Percentiles rank a stretch among this genome's conserved stretches.
Conservation (phyloP, 1,284 basidiomycete species). For the Mycena citricolor region DNA sequence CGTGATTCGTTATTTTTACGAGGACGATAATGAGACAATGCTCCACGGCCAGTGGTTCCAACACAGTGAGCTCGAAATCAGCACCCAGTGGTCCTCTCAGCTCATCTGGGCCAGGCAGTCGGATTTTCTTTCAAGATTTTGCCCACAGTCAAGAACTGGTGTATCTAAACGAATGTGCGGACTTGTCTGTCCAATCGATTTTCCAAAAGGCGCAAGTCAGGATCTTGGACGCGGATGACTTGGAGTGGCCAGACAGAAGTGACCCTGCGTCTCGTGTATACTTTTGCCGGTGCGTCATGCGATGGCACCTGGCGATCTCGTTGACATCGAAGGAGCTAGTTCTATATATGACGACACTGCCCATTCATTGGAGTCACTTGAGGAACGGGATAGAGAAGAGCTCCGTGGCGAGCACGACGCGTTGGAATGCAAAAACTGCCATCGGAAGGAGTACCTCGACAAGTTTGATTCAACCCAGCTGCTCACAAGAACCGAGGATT, state of each 20-base stretch:
- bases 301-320: no score
- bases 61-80: conserved; percentile 3
- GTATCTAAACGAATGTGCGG: conserved; percentile 11
- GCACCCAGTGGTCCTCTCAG: not conserved
- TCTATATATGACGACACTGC: conserved; percentile 1
- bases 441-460: no score
- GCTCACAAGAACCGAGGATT: no score
- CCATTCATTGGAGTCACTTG: no score
- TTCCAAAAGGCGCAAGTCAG: conserved; percentile 9
- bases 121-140: conserved; percentile 10
- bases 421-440: no score
- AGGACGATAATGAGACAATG: conserved; percentile 9
- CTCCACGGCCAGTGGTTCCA: conserved; percentile 20
- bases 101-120: conserved; percentile 18
- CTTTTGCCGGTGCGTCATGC: conserved; percentile 16
- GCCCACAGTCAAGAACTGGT: conserved; percentile 16
- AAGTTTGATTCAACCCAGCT: no score
- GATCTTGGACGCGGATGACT: not conserved
- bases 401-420: no score
- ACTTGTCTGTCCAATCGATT: conserved; percentile 11
- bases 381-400: no score
- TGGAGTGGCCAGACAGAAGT: conserved; percentile 10
- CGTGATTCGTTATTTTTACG: conserved; percentile 15
- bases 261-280: conserved; percentile 4
- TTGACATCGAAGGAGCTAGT: no score